These are phyloP conservation scores for Trichoderma simmonsii DNA, from an alignment of 2,329 filamentous ascomycete genomes.

Conservation along the genomic window DNA sequence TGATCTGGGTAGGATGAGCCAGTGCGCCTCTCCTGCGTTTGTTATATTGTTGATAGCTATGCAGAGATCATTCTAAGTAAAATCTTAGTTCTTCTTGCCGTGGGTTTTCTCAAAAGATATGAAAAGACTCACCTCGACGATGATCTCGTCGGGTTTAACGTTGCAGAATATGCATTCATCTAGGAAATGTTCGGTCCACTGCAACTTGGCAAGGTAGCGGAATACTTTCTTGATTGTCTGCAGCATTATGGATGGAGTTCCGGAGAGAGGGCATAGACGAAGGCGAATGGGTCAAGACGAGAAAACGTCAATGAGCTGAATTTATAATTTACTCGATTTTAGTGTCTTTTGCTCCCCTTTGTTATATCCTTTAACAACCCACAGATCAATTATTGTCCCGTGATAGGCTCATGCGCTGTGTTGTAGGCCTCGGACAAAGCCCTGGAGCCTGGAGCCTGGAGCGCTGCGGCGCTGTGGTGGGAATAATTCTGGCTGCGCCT, in stretches of 20 bases:
- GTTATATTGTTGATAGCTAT: no score
- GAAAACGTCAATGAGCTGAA: background rate
- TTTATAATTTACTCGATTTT: background rate
- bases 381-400: no score
- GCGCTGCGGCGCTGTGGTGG: background rate
- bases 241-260: background rate
- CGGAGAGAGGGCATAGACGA: background rate
- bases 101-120: no score
- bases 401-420: background rate
- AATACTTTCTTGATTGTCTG: background rate
- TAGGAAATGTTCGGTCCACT: background rate
- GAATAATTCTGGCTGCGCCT: background rate
- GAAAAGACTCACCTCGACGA: no score
- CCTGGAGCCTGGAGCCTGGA: constrained; percentile 12
- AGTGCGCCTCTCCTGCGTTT: no score
- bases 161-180: no score
- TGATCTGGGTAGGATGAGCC: constrained; percentile 5
- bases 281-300: background rate
- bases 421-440: background rate
- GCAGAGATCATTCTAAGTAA: no score
- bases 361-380: background rate
- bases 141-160: no score
- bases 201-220: background rate
- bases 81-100: no score
- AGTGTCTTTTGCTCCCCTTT: background rate